Conservation (phyloP, 345 rosid species). For the Carallia pectinifolia region DNA sequence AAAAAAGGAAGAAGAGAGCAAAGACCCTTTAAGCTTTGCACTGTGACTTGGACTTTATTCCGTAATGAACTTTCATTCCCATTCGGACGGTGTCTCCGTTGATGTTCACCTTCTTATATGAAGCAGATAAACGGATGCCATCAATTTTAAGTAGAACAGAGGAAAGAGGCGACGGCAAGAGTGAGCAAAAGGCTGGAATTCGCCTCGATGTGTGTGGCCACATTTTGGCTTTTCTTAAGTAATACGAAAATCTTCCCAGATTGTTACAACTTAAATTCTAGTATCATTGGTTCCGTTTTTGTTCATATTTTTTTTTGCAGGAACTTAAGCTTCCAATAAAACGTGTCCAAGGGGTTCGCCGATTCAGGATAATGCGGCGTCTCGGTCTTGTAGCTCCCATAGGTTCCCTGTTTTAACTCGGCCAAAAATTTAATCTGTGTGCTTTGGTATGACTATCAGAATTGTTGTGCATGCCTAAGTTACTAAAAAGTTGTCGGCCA, state of each 20-base stretch:
- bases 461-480: neutral
- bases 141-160: conserved; percentile 22
- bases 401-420: conserved; percentile 27
- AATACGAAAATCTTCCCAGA: too few species aligned
- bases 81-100: neutral
- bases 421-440: neutral
- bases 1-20: too few species aligned
- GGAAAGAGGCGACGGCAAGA: conserved; percentile 20
- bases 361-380: conserved; percentile 34
- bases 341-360: conserved; percentile 24
- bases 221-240: too few species aligned
- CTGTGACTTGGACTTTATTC: neutral
- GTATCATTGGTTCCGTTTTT: neutral
- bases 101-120: neutral
- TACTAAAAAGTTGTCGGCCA: too few species aligned
- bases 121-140: conserved; percentile 24
- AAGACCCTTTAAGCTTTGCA: too few species aligned
- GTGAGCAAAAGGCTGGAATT: conserved; percentile 25
- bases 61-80: neutral
- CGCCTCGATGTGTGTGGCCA: neutral
- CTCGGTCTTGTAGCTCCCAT: conserved; percentile 28
- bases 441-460: neutral
- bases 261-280: too few species aligned
- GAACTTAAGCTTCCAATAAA: conserved; percentile 19
- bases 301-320: conserved; percentile 13